Percentiles rank a stretch among this genome's conserved stretches.
These are phyloP conservation scores for Tetraselmis striata DNA, from an alignment of 139 green algal genomes.

Conservation along the genomic window DNA sequence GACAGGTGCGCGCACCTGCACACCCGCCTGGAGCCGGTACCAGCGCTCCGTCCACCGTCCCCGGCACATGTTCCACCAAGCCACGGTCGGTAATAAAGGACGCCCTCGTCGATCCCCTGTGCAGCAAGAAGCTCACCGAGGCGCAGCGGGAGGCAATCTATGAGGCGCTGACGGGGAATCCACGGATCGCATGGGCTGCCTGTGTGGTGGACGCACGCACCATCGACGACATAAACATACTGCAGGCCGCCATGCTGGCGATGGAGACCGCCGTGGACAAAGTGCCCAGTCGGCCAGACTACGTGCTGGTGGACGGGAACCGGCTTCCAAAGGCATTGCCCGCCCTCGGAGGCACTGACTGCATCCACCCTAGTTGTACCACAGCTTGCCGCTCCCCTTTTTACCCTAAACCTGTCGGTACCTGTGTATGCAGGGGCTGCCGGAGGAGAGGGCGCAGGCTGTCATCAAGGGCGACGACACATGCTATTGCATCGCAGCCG, in stretches of 20 bases:
- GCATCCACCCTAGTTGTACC: too few species aligned
- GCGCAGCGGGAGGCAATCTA: slow-evolving; percentile 61
- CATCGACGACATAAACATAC: slow-evolving; percentile 91
- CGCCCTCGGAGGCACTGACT: too few species aligned
- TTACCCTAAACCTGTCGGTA: neutral
- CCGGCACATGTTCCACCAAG: neutral
- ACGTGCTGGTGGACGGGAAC: slow-evolving; percentile 74
- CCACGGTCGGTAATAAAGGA: slow-evolving; percentile 25
- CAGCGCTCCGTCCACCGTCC: neutral
- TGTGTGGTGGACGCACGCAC: slow-evolving; percentile 51
- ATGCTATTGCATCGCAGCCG: slow-evolving; percentile 74
- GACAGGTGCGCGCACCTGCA: neutral
- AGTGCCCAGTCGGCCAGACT: slow-evolving; percentile 39
- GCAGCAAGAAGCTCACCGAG: slow-evolving; percentile 77
- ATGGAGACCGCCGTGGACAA: slow-evolving; percentile 52
- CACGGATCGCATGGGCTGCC: slow-evolving; percentile 44
- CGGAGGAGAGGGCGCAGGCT: slow-evolving; percentile 13
- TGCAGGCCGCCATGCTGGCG: slow-evolving; percentile 67
- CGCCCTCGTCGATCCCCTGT: too few species aligned
- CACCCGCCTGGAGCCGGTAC: neutral
- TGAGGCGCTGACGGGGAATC: slow-evolving; percentile 42
- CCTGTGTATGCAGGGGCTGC: neutral
- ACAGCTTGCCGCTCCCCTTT: too few species aligned
- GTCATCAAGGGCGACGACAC: slow-evolving; percentile 78
- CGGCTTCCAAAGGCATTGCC: slow-evolving; percentile 35